phyloP scores from a whole-genome alignment of 768 basidiomycete species.

The Auricularia sp. region DNA sequence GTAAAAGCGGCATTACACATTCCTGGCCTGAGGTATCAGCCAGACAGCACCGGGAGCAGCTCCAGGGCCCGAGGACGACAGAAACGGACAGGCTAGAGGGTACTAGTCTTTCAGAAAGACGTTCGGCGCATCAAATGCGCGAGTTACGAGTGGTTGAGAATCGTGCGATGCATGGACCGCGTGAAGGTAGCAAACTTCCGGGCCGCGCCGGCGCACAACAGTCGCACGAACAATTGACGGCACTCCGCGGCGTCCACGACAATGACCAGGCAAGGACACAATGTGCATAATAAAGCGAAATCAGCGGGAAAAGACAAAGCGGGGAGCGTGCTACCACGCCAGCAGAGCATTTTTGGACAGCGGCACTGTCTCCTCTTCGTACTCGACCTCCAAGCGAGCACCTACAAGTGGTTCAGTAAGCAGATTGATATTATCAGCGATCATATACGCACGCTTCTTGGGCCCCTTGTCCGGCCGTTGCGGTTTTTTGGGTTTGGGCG shows the following conservation, averaged over 20 bases:
- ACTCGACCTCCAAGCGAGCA: conserved; percentile 87
- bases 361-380: conserved; percentile 79
- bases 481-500: conserved; percentile 31
- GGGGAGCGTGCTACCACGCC: not conserved
- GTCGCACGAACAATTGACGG: too few relatives aligned
- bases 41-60: not conserved
- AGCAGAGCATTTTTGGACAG: conserved; percentile 25
- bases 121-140: not conserved
- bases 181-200: too few relatives aligned
- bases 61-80: not conserved
- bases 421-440: too few relatives aligned
- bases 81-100: not conserved
- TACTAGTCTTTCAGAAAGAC: not conserved
- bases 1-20: not conserved
- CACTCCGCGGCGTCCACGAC: too few relatives aligned
- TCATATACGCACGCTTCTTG: conserved; percentile 44
- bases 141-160: not conserved
- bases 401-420: too few relatives aligned
- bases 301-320: not conserved
- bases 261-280: too few relatives aligned
- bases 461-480: conserved; percentile 50
- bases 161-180: too few relatives aligned
- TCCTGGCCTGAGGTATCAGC: not conserved
- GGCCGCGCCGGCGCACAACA: too few relatives aligned
- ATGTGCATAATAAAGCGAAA: too few relatives aligned